Evolutionary conservation across 1,284 basidiomycete genomes (phyloP).

Genomic region (Kwoniella shivajii): DNA sequence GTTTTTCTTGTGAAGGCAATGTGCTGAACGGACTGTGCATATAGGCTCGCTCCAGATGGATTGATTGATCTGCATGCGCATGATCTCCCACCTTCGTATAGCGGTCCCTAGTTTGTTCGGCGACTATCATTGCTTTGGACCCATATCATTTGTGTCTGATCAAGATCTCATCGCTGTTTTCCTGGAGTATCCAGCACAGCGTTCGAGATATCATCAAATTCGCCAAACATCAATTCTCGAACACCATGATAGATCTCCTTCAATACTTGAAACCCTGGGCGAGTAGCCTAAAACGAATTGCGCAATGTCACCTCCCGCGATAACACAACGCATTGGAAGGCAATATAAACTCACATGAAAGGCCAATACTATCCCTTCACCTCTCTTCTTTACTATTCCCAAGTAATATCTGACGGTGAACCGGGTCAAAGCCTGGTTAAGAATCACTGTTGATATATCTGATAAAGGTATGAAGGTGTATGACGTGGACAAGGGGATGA

Average conservation of each 20-base stretch:
- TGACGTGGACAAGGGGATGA: constrained; percentile 17
- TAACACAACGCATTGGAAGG: background rate
- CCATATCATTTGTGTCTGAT: too few relatives aligned
- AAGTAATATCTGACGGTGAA: constrained; percentile 46
- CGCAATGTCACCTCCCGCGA: background rate
- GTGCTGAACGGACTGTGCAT: background rate
- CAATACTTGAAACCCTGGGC: constrained; percentile 33
- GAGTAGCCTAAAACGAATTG: constrained; percentile 22
- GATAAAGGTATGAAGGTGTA: constrained; percentile 35
- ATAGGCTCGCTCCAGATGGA: background rate
- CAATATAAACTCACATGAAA: constrained; percentile 35
- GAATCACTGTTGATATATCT: constrained; percentile 37
- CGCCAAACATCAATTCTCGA: constrained; percentile 38
- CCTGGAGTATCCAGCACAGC: background rate
- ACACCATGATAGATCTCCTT: constrained; percentile 41
- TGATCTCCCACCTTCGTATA: background rate
- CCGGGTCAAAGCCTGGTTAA: constrained; percentile 43
- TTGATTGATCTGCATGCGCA: background rate
- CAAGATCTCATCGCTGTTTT: too few relatives aligned
- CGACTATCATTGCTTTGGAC: too few relatives aligned
- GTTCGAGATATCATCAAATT: constrained; percentile 31
- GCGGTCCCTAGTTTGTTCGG: too few relatives aligned
- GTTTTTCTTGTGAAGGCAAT: background rate
- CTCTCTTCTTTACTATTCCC: constrained; percentile 30
- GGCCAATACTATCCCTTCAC: constrained; percentile 29